phyloP scores from a whole-genome alignment of 2,329 filamentous ascomycete genomes.

The Pseudopyricularia cyperi region DNA sequence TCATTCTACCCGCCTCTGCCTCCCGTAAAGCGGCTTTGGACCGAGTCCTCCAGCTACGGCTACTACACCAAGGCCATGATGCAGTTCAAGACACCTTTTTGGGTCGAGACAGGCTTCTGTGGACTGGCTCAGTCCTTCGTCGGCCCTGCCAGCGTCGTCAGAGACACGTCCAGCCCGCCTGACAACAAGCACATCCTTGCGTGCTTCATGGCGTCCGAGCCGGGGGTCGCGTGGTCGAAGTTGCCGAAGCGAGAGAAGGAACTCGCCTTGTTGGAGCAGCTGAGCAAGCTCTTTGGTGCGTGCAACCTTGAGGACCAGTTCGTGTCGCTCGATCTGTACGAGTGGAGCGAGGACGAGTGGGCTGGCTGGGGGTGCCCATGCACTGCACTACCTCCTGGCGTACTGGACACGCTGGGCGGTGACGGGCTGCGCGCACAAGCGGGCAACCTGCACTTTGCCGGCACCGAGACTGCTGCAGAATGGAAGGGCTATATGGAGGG shows the following conservation, averaged over 20 bases:
- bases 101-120: constrained; percentile 23
- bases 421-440: constrained; percentile 18
- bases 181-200: constrained; percentile 20
- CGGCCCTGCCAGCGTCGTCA: background rate
- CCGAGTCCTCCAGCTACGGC: constrained; percentile 23
- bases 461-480: constrained; percentile 36
- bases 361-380: constrained; percentile 5
- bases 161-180: background rate
- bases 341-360: constrained; percentile 5
- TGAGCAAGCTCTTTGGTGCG: constrained; percentile 12
- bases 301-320: background rate
- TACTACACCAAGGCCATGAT: constrained; percentile 39
- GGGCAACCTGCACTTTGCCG: constrained; percentile 30
- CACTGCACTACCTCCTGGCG: constrained; percentile 4
- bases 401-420: constrained; percentile 2
- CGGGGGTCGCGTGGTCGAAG: constrained; percentile 18
- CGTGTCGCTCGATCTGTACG: background rate
- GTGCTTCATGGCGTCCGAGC: constrained; percentile 25
- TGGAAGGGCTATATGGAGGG: constrained; percentile 50
- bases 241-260: constrained; percentile 10
- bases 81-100: constrained; percentile 24
- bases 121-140: constrained; percentile 19
- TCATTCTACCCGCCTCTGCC: constrained; percentile 33
- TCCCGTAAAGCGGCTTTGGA: constrained; percentile 20
- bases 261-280: constrained; percentile 13